These are phyloP conservation scores for Neonectria magnoliae DNA, from an alignment of 2,329 filamentous ascomycete species.

Conservation along the genomic window DNA sequence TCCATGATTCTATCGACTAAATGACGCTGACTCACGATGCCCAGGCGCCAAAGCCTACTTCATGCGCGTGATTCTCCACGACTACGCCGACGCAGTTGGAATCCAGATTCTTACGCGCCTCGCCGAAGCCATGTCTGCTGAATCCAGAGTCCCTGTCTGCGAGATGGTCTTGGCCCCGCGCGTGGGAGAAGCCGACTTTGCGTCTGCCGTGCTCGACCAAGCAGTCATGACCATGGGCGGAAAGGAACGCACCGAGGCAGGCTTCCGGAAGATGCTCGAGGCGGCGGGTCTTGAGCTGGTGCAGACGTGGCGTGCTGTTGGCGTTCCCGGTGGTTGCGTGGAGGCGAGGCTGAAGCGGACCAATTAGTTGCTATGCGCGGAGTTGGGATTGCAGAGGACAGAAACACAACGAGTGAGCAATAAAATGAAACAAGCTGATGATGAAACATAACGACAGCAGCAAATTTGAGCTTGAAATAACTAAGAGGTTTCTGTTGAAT, in stretches of 20 bases:
- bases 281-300: slow-evolving; percentile 45
- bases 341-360: slow-evolving; percentile 34
- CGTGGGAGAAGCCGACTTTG: slow-evolving; percentile 44
- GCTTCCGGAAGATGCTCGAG: slow-evolving; percentile 43
- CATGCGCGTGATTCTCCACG: slow-evolving; percentile 49
- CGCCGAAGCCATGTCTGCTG: slow-evolving; percentile 41
- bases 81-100: slow-evolving; percentile 43
- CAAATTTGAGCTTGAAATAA: too few species aligned
- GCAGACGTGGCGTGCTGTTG: slow-evolving; percentile 35
- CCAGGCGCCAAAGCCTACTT: slow-evolving; percentile 50
- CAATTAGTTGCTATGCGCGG: background rate
- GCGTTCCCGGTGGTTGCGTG: slow-evolving; percentile 40
- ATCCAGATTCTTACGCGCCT: slow-evolving; percentile 43
- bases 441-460: background rate
- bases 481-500: too few species aligned
- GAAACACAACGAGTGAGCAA: background rate
- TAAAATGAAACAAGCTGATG: background rate
- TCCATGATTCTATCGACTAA: background rate
- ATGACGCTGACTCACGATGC: background rate
- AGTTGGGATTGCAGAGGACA: background rate
- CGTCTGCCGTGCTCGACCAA: slow-evolving; percentile 45
- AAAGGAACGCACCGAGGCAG: slow-evolving; percentile 45
- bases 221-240: slow-evolving; percentile 49
- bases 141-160: slow-evolving; percentile 45
- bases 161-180: slow-evolving; percentile 46